Evolutionary conservation across 2,329 filamentous ascomycete genomes (phyloP).

Genomic region (Metarhizium rileyi): DNA sequence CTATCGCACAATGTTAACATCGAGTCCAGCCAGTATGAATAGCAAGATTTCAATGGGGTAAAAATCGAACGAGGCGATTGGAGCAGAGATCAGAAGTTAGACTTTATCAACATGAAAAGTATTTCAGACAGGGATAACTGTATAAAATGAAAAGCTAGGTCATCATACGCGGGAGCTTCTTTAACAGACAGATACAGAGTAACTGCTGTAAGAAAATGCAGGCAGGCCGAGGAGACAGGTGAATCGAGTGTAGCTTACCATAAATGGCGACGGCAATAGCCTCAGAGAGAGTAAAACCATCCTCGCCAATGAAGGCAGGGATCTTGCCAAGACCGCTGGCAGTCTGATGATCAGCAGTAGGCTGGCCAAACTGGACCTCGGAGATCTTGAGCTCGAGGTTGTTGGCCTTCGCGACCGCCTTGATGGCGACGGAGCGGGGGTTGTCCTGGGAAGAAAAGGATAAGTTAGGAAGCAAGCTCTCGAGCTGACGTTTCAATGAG

Average conservation of each 20-base stretch:
- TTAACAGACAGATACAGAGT: not conserved
- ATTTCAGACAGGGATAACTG: conserved; percentile 99
- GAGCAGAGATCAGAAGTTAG: conserved; percentile 65
- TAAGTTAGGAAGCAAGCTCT: not conserved
- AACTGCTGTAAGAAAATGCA: not conserved
- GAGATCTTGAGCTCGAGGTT: conserved; percentile 84
- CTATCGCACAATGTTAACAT: conserved; percentile 40
- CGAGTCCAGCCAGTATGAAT: not conserved
- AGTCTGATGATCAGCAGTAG: conserved; percentile 70
- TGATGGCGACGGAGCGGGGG: conserved; percentile 79
- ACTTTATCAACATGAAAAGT: conserved; percentile 70
- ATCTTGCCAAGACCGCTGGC: conserved; percentile 83
- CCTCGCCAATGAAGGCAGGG: conserved; percentile 83
- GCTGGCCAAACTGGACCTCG: conserved; percentile 54
- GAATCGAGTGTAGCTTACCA: conserved; percentile 51
- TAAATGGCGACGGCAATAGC: conserved; percentile 94
- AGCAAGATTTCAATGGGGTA: conserved; percentile 7
- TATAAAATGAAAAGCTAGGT: conserved; percentile 60
- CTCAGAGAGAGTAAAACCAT: conserved; percentile 86
- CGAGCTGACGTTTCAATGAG: not conserved
- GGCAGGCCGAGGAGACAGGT: not conserved
- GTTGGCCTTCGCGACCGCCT: conserved; percentile 95
- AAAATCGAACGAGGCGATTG: conserved; percentile 17
- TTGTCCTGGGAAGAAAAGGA: conserved; percentile 53
- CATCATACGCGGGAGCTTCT: conserved; percentile 42